Evolutionary conservation across 2,329 filamentous ascomycete species (phyloP).

Genomic region (Bimuria novae-zelandiae): DNA sequence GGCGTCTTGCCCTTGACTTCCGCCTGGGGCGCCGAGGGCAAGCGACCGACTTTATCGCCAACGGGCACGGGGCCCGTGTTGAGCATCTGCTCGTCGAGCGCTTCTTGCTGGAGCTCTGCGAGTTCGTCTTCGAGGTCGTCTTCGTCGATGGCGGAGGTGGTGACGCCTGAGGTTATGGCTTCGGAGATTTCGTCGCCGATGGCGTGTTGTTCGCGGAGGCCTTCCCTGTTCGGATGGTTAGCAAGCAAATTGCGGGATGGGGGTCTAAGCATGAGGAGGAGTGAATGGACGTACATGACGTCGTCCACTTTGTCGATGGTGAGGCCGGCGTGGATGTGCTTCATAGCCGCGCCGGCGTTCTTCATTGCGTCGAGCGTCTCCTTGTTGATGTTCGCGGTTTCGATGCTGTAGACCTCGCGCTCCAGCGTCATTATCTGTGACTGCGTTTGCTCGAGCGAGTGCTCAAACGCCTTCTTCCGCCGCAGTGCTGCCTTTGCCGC

Average conservation of each 20-base stretch:
- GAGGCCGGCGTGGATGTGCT: conserved; percentile 85
- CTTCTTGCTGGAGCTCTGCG: conserved; percentile 85
- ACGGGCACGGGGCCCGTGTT: conserved; percentile 85
- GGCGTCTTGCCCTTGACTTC: conserved; percentile 51
- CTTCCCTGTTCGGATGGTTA: conserved; percentile 77
- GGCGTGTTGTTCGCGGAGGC: conserved; percentile 86
- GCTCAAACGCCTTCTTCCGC: conserved; percentile 93
- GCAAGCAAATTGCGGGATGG: conserved; percentile 8
- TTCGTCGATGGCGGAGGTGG: conserved; percentile 78
- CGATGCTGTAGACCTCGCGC: conserved; percentile 94
- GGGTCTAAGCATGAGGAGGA: background rate
- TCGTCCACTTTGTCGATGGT: conserved; percentile 94
- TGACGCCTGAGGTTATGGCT: conserved; percentile 74
- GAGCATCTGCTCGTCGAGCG: conserved; percentile 91
- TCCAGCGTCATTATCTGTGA: conserved; percentile 91
- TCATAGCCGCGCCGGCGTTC: conserved; percentile 87
- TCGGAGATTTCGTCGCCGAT: conserved; percentile 91
- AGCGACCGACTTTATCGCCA: conserved; percentile 72
- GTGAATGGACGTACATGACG: conserved; percentile 88
- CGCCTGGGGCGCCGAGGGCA: conserved; percentile 75
- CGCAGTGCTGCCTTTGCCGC: conserved; percentile 87
- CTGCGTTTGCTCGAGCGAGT: conserved; percentile 86
- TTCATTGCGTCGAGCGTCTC: conserved; percentile 95
- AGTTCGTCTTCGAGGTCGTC: conserved; percentile 84
- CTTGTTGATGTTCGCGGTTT: conserved; percentile 98